Evolutionary conservation across 2,329 filamentous ascomycete species (phyloP).

Genomic region (Sclerotinia sclerotiorum): DNA sequence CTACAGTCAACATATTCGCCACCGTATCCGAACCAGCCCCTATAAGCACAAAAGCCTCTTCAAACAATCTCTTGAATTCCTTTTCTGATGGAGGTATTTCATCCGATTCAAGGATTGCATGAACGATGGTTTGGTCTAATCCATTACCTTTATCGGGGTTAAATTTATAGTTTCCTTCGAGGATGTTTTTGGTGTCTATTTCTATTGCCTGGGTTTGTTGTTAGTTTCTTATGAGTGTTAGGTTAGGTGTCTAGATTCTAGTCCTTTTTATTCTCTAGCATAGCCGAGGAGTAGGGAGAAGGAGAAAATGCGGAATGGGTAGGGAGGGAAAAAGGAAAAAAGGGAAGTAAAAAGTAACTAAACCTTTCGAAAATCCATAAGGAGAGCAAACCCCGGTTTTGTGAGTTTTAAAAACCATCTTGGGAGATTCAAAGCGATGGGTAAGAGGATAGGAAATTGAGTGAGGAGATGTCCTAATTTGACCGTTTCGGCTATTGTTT

Average conservation of each 20-base stretch:
- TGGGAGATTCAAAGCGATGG: neutral
- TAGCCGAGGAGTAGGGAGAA: no score
- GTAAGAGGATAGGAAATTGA: constrained; percentile 3
- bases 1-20: constrained; percentile 25
- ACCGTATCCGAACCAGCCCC: constrained; percentile 32
- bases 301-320: no score
- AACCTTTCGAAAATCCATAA: constrained; percentile 11
- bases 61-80: constrained; percentile 24
- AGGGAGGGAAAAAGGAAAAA: neutral
- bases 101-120: constrained; percentile 28
- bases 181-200: constrained; percentile 14
- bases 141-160: constrained; percentile 21
- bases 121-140: constrained; percentile 27
- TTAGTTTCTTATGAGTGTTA: neutral
- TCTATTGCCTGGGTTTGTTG: constrained; percentile 14
- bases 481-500: constrained; percentile 26
- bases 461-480: constrained; percentile 5
- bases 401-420: neutral
- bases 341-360: neutral
- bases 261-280: no score
- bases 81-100: constrained; percentile 28
- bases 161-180: constrained; percentile 9
- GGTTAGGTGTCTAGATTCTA: neutral
- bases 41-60: constrained; percentile 31
- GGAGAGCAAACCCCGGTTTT: neutral